A percentile compares a stretch with the other conserved stretches of the same genome.
These are phyloP conservation scores for Metschnikowia similis DNA, from an alignment of 805 yeast genomes.

Conservation along the genomic window DNA sequence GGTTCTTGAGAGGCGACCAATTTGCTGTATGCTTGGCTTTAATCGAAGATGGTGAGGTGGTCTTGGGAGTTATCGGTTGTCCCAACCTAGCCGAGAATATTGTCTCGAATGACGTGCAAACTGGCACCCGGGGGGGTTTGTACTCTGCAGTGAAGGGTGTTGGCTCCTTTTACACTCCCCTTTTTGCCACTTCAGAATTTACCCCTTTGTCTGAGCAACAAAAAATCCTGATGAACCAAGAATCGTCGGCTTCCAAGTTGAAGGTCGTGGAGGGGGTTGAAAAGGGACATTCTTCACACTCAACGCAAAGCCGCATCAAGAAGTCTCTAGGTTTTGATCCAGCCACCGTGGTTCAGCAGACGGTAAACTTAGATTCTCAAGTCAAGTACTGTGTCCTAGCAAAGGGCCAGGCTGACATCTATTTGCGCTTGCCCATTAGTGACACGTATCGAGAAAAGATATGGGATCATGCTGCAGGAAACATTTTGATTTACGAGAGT, in stretches of 20 bases:
- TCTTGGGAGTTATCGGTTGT: constrained; percentile 92
- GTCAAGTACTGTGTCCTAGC: constrained; percentile 92
- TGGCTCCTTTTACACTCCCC: constrained; percentile 58
- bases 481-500: constrained; percentile 77
- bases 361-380: constrained; percentile 88
- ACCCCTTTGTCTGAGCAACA: constrained; percentile 27
- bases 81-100: constrained; percentile 74
- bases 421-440: constrained; percentile 80
- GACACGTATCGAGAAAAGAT: constrained; percentile 82
- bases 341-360: constrained; percentile 54
- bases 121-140: constrained; percentile 58
- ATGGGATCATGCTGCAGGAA: constrained; percentile 99
- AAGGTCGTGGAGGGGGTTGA: constrained; percentile 92
- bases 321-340: constrained; percentile 39
- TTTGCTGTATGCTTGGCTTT: constrained; percentile 94
- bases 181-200: constrained; percentile 35
- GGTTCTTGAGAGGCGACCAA: constrained; percentile 92
- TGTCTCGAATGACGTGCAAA: constrained; percentile 28
- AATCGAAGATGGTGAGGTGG: constrained; percentile 78
- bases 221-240: constrained; percentile 50
- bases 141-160: constrained; percentile 64
- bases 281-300: constrained; percentile 90
- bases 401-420: constrained; percentile 88
- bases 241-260: constrained; percentile 44
- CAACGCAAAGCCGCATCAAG: constrained; percentile 76